Base-by-base conservation (phyloP, 1,284 basidiomycete genomes). In the Leccinum insigne region DNA sequence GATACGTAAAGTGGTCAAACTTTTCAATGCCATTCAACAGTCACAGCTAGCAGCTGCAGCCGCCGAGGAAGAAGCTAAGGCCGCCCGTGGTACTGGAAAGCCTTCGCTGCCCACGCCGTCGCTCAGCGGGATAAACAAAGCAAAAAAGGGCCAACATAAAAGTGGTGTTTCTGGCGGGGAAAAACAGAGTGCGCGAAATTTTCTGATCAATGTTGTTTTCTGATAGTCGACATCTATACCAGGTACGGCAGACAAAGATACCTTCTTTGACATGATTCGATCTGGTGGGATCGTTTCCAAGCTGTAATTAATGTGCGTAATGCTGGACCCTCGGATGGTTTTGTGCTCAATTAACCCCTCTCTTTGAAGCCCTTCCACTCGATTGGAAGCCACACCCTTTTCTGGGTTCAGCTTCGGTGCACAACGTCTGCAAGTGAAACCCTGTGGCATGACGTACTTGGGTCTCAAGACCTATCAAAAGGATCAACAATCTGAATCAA, bases 21-120 rank as follows among this genome's bases (percentile, higher is more conserved):
- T 94, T 13, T 94, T 94, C 80, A 94, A 94, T 72, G 86, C 85
- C 2, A 91, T 94, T 62, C 92, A 93, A 70, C 90, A 92, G 70
- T 87, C 91, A 10, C 92, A 94, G 71, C 77, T 82, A 8, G 83
- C 83, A 6, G 80, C 84, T 2, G 75, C 81, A 16, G 81, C 76
- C 8, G 82, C 82, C 18, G 82, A 81, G 26, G 86, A 88, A 72
- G 83, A 87, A 65, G 73, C 82, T 61, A 92, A 90, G 76, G 79
- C 83, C 14, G 75, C 80, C 21, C 81, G 89, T 71, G 92, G 92
- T 4, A 82, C 85, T 11, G 91, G 92, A 38, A 93, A 91, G 71
- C 86, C 91, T 38, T 86, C 85, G 2, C 73, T 93, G 57, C 83
- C 89, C 56, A 87, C 91, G 9, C 91, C 91, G 13, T 76, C 80